Percentiles rank a stretch among this genome's conserved stretches.
Evolutionary conservation across 2,329 filamentous ascomycete genomes (phyloP).

Genomic region (Trichoderma aggressivum): DNA sequence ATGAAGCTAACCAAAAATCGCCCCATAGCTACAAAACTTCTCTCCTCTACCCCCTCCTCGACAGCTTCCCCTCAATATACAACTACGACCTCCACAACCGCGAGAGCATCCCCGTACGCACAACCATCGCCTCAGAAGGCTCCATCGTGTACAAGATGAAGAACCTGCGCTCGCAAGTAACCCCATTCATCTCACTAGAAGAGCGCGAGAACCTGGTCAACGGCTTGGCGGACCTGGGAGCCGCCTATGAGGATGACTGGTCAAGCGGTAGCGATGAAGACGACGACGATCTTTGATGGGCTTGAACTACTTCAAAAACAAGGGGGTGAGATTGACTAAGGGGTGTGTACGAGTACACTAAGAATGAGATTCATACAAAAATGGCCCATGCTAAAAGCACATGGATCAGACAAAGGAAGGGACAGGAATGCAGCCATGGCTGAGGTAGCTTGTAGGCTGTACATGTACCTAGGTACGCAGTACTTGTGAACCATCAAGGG

Average conservation of each 20-base stretch:
- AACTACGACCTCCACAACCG: slow-evolving; percentile 36
- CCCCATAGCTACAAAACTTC: slow-evolving; percentile 42
- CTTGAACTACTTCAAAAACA: neutral
- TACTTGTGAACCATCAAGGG: neutral
- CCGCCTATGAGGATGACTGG: slow-evolving; percentile 88
- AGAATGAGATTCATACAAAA: neutral
- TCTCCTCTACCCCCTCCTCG: slow-evolving; percentile 70
- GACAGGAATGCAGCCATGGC: neutral
- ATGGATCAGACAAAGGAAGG: neutral
- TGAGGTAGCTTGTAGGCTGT: neutral
- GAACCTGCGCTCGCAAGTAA: slow-evolving; percentile 59
- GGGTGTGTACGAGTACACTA: neutral
- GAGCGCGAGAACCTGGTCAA: slow-evolving; percentile 84
- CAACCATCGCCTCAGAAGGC: slow-evolving; percentile 70
- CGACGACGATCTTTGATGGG: slow-evolving; percentile 51
- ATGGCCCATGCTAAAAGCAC: neutral
- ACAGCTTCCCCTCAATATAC: slow-evolving; percentile 82
- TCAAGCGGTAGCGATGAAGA: slow-evolving; percentile 70
- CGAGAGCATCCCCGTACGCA: slow-evolving; percentile 41
- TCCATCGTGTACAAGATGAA: slow-evolving; percentile 68
- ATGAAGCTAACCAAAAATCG: neutral
- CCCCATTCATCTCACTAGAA: slow-evolving; percentile 63
- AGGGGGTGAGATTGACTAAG: neutral
- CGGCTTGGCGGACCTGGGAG: slow-evolving; percentile 74
- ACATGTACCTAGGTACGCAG: neutral